Conservation (phyloP, 139 green algal species). For the Chlamydomonas sp. region DNA sequence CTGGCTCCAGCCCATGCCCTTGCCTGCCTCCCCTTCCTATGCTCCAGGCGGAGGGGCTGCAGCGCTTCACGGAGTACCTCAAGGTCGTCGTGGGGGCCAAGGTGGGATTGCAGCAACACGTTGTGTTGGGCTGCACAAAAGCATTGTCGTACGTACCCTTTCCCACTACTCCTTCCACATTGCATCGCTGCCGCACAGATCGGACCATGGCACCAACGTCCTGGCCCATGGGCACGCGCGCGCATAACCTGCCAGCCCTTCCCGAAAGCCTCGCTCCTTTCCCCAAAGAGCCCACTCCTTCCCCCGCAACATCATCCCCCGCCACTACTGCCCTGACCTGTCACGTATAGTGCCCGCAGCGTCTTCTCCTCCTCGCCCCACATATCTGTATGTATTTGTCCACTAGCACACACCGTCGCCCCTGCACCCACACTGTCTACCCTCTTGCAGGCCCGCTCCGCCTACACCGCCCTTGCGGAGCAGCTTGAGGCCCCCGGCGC, state of each 20-base stretch:
- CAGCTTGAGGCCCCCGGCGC: slow-evolving; percentile 42
- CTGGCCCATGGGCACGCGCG: no score
- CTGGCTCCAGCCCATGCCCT: not conserved
- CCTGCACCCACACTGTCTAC: not conserved
- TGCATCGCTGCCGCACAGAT: no score
- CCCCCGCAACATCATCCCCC: no score
- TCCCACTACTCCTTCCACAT: no score
- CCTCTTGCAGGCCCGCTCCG: slow-evolving; percentile 34
- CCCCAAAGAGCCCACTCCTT: no score
- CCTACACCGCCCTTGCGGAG: slow-evolving; percentile 44
- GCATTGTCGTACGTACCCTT: no score
- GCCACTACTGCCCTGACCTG: no score
- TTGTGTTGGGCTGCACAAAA: no score
- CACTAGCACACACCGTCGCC: not conserved
- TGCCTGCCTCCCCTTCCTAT: not conserved
- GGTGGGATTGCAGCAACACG: not conserved
- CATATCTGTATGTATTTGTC: not conserved
- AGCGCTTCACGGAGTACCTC: slow-evolving; percentile 62
- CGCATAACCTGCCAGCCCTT: no score
- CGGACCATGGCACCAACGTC: no score
- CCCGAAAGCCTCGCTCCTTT: no score
- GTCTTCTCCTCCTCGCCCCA: not conserved
- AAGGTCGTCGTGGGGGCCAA: slow-evolving; percentile 49
- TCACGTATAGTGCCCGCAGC: not conserved
- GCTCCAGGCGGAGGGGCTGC: slow-evolving; percentile 74